Evolutionary conservation across 1,284 basidiomycete species (phyloP), one percentile per base, ranked within the genome.

Genomic region (Cutaneotrichosporon spelunceum): DNA sequence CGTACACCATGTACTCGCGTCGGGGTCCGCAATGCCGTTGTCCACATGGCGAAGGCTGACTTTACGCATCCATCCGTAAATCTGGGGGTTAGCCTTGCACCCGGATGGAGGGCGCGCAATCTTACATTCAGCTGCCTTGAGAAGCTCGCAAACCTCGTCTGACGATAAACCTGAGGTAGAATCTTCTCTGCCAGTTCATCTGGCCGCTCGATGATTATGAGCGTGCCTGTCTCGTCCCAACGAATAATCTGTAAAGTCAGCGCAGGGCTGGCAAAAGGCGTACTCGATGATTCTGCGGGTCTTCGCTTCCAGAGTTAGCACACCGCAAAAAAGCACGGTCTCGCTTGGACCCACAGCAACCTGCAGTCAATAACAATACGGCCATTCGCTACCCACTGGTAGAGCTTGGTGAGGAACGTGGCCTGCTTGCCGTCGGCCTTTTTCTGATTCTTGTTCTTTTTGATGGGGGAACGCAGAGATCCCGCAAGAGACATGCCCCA

Each of bases 21-120:
- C 91, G 62, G 91, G 91, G 81, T 93, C 90, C 80, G 90, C 88
- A 66, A 93, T 91, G 66, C 89, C 89, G 65, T 88, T 89, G 82
- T 93, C 91, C 73, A 92, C 88, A 79, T 92, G 91, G 72, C 90
- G 87, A 67, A 93, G 83, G 60, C 70, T 72, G 34, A 93, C 88
- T 79, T 93, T 93, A 79, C 91, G 89, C 89, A 93, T 93, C 82
- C 91, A 93, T 67, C 91, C 91, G 81, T 93, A 93, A 79, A 93
- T 93, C 91, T 93, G 74, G 26, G n/a, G 54, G 14, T 53, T 19
- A 53, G 33, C 34, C n/a, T n/a, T n/a, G n/a, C 11, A 10, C 14
- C 2, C 19, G 27, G 24, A 6, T 30, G 56, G 1, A 30, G 4
- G 16, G 48, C 56, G 54, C 61, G 61, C 59, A 57, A 49, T 83